A percentile compares a stretch with the other conserved stretches of the same genome.
Evolutionary conservation across 495 filamentous ascomycete genomes (phyloP).

Genomic region (Parathielavia hyrcaniae): DNA sequence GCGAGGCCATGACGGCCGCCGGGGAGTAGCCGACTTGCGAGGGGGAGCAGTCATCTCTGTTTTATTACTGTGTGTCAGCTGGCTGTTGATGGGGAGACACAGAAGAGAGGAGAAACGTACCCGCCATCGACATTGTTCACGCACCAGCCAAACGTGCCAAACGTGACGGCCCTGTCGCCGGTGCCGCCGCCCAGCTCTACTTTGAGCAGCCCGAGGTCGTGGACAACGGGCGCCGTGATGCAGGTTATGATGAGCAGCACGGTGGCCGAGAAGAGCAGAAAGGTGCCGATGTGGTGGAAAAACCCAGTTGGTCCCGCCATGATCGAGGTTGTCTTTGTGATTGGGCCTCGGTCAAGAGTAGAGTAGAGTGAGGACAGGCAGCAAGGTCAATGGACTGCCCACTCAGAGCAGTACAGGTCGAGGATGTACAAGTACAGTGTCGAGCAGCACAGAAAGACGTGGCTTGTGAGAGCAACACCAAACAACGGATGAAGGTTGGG

Average conservation of each 20-base stretch:
- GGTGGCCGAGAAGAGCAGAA: slow-evolving; percentile 49
- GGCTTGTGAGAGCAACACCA: neutral
- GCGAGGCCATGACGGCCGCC: slow-evolving; percentile 34
- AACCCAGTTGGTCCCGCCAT: slow-evolving; percentile 44
- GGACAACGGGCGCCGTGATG: slow-evolving; percentile 53
- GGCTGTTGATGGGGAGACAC: neutral
- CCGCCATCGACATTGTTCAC: slow-evolving; percentile 22
- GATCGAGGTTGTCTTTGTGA: slow-evolving; percentile 8
- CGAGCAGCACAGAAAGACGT: neutral
- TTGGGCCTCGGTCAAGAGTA: too few species aligned
- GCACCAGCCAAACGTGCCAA: slow-evolving; percentile 57
- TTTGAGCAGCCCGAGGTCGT: slow-evolving; percentile 46
- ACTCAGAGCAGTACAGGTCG: neutral
- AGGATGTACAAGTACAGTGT: neutral
- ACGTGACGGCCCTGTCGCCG: slow-evolving; percentile 33
- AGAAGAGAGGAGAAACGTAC: slow-evolving; percentile 16
- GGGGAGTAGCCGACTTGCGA: slow-evolving; percentile 51
- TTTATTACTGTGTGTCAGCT: neutral
- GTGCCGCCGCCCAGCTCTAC: slow-evolving; percentile 38
- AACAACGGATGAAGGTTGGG: neutral
- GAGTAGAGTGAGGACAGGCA: too few species aligned
- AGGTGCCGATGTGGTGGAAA: slow-evolving; percentile 55
- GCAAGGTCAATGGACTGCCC: too few species aligned
- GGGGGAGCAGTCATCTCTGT: slow-evolving; percentile 41
- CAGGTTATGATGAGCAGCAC: slow-evolving; percentile 53